Base-by-base conservation (phyloP, 495 filamentous ascomycete species). In the Xylaria cubensis region DNA sequence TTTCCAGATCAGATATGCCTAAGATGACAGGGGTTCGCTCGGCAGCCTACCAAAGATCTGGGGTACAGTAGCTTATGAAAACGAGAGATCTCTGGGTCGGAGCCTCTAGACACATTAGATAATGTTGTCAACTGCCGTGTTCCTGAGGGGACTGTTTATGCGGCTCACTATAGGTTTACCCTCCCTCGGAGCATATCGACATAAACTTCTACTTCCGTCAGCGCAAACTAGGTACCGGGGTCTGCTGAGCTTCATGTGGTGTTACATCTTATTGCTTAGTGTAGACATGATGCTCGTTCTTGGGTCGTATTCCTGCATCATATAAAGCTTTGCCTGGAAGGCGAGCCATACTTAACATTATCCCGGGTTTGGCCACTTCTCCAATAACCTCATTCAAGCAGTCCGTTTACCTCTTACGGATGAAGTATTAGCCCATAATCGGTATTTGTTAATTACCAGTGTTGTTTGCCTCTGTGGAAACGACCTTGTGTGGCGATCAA, bases 31-130 rank as follows among this genome's bases (percentile, higher is more conserved):
- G 69, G 69, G 26, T 58, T 55, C 4, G 17, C 29, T 58, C 36
- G 62, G 69, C 39, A 58, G 62, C 21, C 59, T 64, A 50, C 69
- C 67, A 69, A 19, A 56, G 41, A 71, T 71, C 69, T 71, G 69
- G 69, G 69, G 69, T 71, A 56, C 61, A 64, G 62, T 66, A 71
- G 68, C 58, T 63, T 53, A 51, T 21, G 68, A 70, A 42, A 53
- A n/a, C 56, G 21, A 64, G 44, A 71, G 69, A 71, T 71, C 62
- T 71, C 19, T 66, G 69, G 69, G 62, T 53, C 69, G 44, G 48
- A 32, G 62, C 36, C 50, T 65, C 46, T 56, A 65, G 61, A 36
- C 44, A 64, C 61, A 61, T 71, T 34, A 66, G 59, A 48, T 58
- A 39, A 56, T 44, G 26, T 36, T 32, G 29, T 44, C 58, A 70